Base-by-base conservation (phyloP, 1,139 yeast genomes). In the Kazachstania sp. region DNA sequence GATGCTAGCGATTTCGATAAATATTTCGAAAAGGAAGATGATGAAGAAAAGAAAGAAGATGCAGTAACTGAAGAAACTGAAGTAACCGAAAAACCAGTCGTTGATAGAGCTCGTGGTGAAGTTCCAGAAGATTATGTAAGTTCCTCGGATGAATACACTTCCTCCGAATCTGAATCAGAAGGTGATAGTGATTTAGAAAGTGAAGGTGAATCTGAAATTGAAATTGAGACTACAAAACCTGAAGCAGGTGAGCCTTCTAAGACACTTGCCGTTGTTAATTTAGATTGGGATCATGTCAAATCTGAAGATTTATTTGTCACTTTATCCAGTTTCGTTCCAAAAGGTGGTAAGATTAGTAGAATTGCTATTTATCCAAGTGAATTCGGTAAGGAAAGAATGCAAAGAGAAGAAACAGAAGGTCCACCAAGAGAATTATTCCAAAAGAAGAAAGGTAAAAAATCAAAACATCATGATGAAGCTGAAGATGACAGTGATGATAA, bases 281-380 rank as follows among this genome's bases (percentile, higher is more conserved):
- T 94, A 77, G 98, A 94, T 63, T 94, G 98, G 98, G 99, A 94
- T 58, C 86, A 92, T 61, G 74, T 94, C 19, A 76, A 80, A 45
- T 86, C 97, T 0, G 80, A 79, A 12, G 98, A 92, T 64, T 67
- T 94, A 54, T 79, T 86, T 86, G 95, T 95, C 5, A 84, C 97
- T 0, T 87, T 94, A 58, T 71, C 81, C 6, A 82, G 96, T 46
- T 94, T 94, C 69, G 83, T 86, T 18, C 96, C 97, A 15, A 68
- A 78, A 37, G 79, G 77, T 39, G 95, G 95, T 1, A 69, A 73
- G 41, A 83, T 94, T 47, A 67, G 71, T 45, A 78, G 80, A n/a
- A 83, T 94, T 8, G 65, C 78, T 9, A 80, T 94, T n/a, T 87
- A 74, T 59, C 97, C 97, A 16, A 85, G 95, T 49, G 95, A 92